Base-by-base conservation (phyloP, 768 basidiomycete genomes). In the Phylloporus sp. region DNA sequence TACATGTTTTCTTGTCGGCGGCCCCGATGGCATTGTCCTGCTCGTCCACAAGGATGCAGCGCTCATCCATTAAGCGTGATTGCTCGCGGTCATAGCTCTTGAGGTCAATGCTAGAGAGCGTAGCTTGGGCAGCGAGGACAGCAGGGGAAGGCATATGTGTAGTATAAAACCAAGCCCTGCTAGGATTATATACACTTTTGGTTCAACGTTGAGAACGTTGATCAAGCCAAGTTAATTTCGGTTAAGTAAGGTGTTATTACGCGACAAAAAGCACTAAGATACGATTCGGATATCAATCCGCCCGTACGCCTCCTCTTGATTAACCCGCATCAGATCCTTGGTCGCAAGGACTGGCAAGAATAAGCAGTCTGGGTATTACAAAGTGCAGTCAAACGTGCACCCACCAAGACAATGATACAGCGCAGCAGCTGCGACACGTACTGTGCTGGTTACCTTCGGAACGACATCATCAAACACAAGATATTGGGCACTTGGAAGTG, bases 1-100 rank as follows among this genome's bases (percentile, higher is more conserved):
- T 62, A 94, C 95, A 98, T 20, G 91, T 94, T 75, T 98, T 99
- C 78, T 99, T 99, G 71, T 93, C 91, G 55, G 85, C 78, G 23
- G 91, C 88, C 23, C 93, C 93, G 44, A 93, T 84, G 16, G 85
- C 81, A 29, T 79, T 80, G 67, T 95, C 93, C 49, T 95, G 68
- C 65, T 92, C 88, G 64, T 94, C 90, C 28, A 95, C 91, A 38
- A 95, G 79, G 65, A 95, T 95, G 61, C 95, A 95, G 49, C 84
- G 76, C 71, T 99, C 97, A 60, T 94, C 91, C 97, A 99, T 99
- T 52, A 99, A 77, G 54, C 86, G 80, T 31, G 92, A 91, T 67
- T 97, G 95, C 62, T 93, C 91, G 11, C 87, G 80, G 67, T 97
- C 95, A 79, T 97, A 97, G 55, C 66, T 78, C 16, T 83, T 81